These are phyloP conservation scores for Trichoderma hamatum DNA, from an alignment of 2,329 filamentous ascomycete genomes.

Conservation along the genomic window DNA sequence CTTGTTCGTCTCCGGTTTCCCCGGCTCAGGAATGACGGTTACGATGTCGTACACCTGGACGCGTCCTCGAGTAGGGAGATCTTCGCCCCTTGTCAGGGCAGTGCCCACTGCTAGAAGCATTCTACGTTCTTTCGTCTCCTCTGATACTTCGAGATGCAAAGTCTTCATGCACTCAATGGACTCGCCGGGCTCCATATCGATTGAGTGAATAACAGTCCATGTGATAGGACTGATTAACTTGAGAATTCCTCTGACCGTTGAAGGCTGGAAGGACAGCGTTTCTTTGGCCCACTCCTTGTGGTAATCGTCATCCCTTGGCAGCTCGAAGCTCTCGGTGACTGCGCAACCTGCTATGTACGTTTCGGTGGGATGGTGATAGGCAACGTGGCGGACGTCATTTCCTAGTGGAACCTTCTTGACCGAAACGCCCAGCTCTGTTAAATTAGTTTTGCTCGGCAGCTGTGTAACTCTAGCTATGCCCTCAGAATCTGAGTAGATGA, in stretches of 20 bases:
- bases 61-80: conserved; percentile 80
- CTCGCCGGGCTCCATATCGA: conserved; percentile 74
- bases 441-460: conserved; percentile 66
- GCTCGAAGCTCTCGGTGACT: conserved; percentile 69
- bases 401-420: conserved; percentile 71
- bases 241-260: conserved; percentile 70
- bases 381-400: conserved; percentile 70
- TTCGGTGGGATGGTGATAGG: conserved; percentile 74
- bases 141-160: conserved; percentile 85
- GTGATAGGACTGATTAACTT: conserved; percentile 78
- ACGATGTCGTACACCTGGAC: conserved; percentile 93
- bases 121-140: conserved; percentile 83
- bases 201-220: conserved; percentile 76
- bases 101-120: conserved; percentile 85
- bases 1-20: conserved; percentile 79
- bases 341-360: conserved; percentile 79
- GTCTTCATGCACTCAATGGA: conserved; percentile 80
- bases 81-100: conserved; percentile 83
- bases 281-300: conserved; percentile 81
- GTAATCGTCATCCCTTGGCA: conserved; percentile 84
- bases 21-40: conserved; percentile 86
- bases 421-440: conserved; percentile 75
- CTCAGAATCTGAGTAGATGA: conserved; percentile 76
- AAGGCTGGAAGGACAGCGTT: conserved; percentile 65
- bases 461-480: conserved; percentile 75